phyloP scores from a whole-genome alignment of 2,329 filamentous ascomycete genomes.

The Epichloe scottii region DNA sequence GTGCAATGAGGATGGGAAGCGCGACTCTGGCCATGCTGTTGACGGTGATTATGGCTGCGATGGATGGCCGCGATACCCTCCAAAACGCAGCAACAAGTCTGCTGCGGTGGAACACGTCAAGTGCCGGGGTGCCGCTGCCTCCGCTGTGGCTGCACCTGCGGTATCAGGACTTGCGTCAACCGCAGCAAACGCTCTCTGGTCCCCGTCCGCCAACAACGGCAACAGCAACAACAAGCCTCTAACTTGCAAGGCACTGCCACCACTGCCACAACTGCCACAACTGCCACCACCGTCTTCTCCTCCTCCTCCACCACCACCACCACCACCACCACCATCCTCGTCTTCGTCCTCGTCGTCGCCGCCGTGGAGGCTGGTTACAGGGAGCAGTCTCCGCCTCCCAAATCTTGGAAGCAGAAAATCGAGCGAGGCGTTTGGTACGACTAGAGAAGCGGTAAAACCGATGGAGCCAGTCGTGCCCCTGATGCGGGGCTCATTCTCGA shows the following conservation, averaged over 20 bases:
- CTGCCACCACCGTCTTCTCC: background rate
- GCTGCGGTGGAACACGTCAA: conserved; percentile 5
- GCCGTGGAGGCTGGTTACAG: conserved; percentile 14
- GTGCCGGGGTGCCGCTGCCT: conserved; percentile 5
- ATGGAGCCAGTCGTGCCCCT: conserved; percentile 11
- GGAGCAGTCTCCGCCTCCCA: conserved; percentile 16
- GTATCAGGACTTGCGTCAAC: background rate
- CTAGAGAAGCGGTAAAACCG: conserved; percentile 5
- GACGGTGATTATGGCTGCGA: conserved; percentile 16
- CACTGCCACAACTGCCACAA: background rate
- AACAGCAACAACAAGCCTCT: background rate
- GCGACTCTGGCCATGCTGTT: conserved; percentile 42
- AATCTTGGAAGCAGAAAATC: conserved; percentile 13
- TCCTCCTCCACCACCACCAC: background rate
- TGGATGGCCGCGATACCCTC: background rate
- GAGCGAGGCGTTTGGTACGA: conserved; percentile 13
- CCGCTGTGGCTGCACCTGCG: conserved; percentile 5
- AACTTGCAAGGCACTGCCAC: background rate
- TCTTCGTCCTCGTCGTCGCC: background rate
- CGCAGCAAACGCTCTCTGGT: background rate
- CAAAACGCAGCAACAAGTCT: background rate
- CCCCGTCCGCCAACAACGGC: background rate
- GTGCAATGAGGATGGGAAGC: conserved; percentile 32
- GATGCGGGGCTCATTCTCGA: conserved; percentile 13
- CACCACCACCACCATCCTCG: background rate